A percentile compares a stretch with the other conserved stretches of the same genome.
Evolutionary conservation across 345 rosid species (phyloP).

Genomic region (Populus ilicifolia): DNA sequence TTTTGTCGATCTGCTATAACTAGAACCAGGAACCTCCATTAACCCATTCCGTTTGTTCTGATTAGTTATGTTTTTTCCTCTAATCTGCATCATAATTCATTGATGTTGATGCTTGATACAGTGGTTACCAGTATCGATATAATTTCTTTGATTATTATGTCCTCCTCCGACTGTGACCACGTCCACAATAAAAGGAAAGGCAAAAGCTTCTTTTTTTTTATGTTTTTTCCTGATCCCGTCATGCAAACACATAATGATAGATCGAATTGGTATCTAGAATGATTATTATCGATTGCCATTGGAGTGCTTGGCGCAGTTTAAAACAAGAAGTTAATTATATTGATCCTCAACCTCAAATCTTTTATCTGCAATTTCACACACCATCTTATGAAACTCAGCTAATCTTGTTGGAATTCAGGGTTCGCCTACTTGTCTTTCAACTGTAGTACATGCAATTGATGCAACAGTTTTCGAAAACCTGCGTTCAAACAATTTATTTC

Average conservation of each 20-base stretch:
- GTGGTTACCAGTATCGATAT: neutral
- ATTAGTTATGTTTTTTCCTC: neutral
- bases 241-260: too few species aligned
- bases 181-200: neutral
- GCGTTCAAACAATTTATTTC: neutral
- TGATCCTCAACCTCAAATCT: neutral
- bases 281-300: neutral
- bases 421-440: neutral
- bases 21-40: neutral
- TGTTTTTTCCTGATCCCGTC: neutral
- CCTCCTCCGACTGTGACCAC: neutral
- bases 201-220: too few species aligned
- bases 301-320: neutral
- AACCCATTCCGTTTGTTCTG: neutral
- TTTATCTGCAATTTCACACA: too few species aligned
- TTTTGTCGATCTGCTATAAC: neutral
- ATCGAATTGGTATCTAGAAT: neutral
- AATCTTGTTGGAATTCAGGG: neutral
- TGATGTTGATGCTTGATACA: neutral
- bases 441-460: slow-evolving; percentile 7
- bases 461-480: neutral
- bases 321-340: too few species aligned
- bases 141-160: too few species aligned
- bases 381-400: neutral
- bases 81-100: neutral